Evolutionary conservation across 192 early-diverging fungal species (phyloP).

Genomic region (Coemansia sp.): DNA sequence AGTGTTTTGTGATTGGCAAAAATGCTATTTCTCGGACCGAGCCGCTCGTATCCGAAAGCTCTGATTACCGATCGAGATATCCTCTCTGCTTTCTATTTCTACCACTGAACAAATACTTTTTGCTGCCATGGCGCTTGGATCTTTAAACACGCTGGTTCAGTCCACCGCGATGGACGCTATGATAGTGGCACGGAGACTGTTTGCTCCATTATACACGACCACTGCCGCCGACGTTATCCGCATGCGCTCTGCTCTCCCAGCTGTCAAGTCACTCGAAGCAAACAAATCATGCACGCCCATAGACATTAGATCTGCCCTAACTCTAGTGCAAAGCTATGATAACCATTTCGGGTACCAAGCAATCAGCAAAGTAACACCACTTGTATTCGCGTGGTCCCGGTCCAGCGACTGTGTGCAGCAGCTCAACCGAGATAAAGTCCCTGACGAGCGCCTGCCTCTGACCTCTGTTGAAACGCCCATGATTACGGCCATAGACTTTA

Average conservation of each 20-base stretch:
- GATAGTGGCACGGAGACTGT: not conserved
- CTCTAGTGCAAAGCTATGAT: constrained; percentile 1
- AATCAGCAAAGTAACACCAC: constrained; percentile 24
- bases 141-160: not conserved
- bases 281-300: constrained; percentile 14
- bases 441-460: constrained; percentile 15
- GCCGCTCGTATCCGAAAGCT: too few species aligned
- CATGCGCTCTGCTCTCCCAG: constrained; percentile 25
- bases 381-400: constrained; percentile 34
- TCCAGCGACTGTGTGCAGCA: constrained; percentile 7
- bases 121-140: not conserved
- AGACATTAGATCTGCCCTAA: constrained; percentile 15
- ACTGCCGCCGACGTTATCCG: constrained; percentile 24
- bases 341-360: constrained; percentile 37
- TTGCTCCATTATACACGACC: not conserved
- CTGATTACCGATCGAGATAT: too few species aligned
- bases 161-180: not conserved
- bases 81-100: not conserved
- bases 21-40: too few species aligned
- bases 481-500: constrained; percentile 39
- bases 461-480: constrained; percentile 15
- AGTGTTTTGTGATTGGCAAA: too few species aligned
- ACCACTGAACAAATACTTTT: not conserved
- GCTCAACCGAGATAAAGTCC: constrained; percentile 17
- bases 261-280: constrained; percentile 21